phyloP scores from a whole-genome alignment of 768 basidiomycete species.

The Psilocybe cubensis region DNA sequence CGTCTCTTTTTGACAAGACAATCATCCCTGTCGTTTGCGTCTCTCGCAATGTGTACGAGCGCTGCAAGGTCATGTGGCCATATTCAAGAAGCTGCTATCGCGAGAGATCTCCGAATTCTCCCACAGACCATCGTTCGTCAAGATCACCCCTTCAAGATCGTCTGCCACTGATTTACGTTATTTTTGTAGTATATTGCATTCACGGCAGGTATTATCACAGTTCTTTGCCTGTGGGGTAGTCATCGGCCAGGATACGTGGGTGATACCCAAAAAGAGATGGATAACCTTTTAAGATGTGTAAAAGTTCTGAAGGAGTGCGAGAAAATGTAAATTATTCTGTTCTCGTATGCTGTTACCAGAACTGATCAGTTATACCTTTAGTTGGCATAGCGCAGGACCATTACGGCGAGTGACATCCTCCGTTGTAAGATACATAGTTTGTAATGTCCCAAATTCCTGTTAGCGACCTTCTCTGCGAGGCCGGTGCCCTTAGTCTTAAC shows the following conservation, averaged over 20 bases:
- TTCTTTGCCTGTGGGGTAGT: not conserved
- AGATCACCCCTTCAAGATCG: not conserved
- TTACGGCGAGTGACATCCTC: not conserved
- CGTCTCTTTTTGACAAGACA: constrained; percentile 75
- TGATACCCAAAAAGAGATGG: not conserved
- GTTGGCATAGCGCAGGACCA: not conserved
- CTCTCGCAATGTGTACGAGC: constrained; percentile 76
- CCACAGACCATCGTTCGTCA: not conserved
- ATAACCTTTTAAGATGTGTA: not conserved
- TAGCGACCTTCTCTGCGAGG: not conserved
- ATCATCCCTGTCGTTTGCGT: constrained; percentile 57
- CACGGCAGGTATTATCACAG: not conserved
- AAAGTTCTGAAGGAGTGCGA: not conserved
- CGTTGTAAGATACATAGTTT: not conserved
- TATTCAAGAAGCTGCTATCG: constrained; percentile 53
- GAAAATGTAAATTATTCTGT: not conserved
- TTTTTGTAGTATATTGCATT: not conserved
- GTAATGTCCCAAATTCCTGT: too few relatives aligned
- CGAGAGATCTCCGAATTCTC: not conserved
- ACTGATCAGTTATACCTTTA: not conserved
- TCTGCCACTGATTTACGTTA: not conserved
- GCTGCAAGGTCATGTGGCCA: constrained; percentile 82
- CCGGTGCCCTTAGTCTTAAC: not conserved
- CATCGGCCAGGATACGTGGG: not conserved
- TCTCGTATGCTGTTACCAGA: not conserved